These are phyloP conservation scores for Triticum monococcum DNA, from an alignment of 176 grass and related monocot species.

Conservation along the genomic window DNA sequence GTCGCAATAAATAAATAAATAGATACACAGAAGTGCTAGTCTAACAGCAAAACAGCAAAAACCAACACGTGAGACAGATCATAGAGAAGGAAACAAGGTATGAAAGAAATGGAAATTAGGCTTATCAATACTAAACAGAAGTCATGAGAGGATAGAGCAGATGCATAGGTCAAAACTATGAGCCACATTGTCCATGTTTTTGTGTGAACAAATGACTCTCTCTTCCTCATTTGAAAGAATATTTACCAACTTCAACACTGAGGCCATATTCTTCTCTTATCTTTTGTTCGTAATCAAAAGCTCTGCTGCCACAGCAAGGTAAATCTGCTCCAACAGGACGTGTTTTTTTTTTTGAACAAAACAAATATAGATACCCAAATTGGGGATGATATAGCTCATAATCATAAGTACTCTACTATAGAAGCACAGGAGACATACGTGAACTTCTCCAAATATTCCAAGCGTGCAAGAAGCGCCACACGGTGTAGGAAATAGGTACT, in stretches of 20 bases:
- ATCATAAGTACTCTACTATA: background rate
- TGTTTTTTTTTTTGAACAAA: too few relatives aligned
- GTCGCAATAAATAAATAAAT: background rate
- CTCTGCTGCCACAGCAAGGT: too few relatives aligned
- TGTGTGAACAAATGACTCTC: background rate
- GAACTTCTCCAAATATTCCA: background rate
- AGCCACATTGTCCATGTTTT: background rate
- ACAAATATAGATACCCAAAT: background rate
- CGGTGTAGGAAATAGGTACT: background rate
- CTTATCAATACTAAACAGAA: too few relatives aligned
- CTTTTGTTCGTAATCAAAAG: too few relatives aligned
- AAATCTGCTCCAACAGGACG: too few relatives aligned
- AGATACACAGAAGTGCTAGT: background rate
- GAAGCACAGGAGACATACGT: background rate
- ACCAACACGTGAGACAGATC: background rate
- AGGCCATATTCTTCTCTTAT: too few relatives aligned
- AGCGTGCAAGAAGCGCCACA: background rate
- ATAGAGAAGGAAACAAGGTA: background rate
- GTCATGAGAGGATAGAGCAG: too few relatives aligned
- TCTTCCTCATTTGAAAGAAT: background rate
- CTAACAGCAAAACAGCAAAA: background rate
- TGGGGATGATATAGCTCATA: too few relatives aligned
- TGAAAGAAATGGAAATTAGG: background rate
- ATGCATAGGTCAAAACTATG: background rate
- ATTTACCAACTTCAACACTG: too few relatives aligned